Evolutionary conservation across 2,329 filamentous ascomycete species (phyloP), one percentile per base, ranked within the genome.

Genomic region (Aspergillus thermomutatus): DNA sequence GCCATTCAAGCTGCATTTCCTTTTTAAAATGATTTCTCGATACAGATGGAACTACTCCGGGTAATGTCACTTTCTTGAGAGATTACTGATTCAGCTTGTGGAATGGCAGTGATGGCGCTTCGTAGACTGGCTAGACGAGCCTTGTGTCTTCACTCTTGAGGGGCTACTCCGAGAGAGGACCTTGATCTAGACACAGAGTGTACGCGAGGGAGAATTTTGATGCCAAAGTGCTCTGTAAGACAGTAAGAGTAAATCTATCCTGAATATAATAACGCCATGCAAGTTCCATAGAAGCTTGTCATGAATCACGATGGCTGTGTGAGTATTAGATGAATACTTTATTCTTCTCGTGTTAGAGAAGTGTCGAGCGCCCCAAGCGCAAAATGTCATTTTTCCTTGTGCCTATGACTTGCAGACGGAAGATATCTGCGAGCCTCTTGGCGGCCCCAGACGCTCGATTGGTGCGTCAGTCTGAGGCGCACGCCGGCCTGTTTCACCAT

Each of bases 401-500:
- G 43, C 19, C 43, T 5, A 46, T 23, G 43, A 11, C 43, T n/a
- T 26, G 43, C 21, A 46, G 43, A 46, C 43, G 19, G 43, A 14
- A 21, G 21, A 23, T 25, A 46, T 23, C 43, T 46, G 28, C 28
- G 17, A 34, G 23, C 14, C n/a, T 25, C 31, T 50, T 25, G 21
- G 49, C 49, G 11, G 31, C 31, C n/a, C 31, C 21, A n/a, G 40
- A 7, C n/a, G 10, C 49, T 37, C 28, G 19, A 37, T 37, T 50
- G 28, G 47, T 49, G n/a, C 43, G 21, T 26, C 23, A 23, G 43
- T 21, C 4, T 26, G 43, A 49, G 49, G 50, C 46, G 28, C 46
- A 34, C 50, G 55, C 51, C 61, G 63, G 56, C 60, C 28, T 59
- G 67, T 70, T 69, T 70, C 68, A 70, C 58, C 53, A 55, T 57